Evolutionary conservation across 2,329 filamentous ascomycete genomes (phyloP), one percentile per base, ranked within the genome.

Genomic region (Nemania diffusa): DNA sequence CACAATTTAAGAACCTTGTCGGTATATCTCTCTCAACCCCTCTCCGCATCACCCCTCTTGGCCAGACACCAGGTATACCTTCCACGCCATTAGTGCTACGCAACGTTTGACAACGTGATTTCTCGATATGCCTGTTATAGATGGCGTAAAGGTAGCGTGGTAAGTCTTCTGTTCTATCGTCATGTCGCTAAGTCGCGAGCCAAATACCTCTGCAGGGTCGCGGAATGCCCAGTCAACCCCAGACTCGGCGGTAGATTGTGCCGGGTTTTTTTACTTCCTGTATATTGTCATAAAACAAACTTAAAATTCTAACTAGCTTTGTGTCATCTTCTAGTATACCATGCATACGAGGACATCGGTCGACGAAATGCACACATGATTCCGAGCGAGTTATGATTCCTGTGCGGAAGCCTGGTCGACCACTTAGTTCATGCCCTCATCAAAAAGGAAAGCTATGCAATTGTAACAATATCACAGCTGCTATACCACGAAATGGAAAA

Each of bases 271-370:
- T 42, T 8, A 29, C 37, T 57, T 51, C n/a, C 46, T 22, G 7
- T 37, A 51, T 46, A n/a, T 44, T 24, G 57, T 42, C n/a, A 26
- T 40, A 57, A 11, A 46, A 61, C 37, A 51, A 50, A 26, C 24
- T 60, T 58, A 42, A 62, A 57, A 57, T 59, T 74, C 64, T 73
- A 63, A 60, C 67, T 44, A 26, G 20, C 40, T 34, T 57, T 64
- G 51, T 55, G 63, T 22, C 34, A 37, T 56, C 17, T 53, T 71
- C 40, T 73, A 92, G 90, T 79, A 88, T 88, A 83, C 90, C 90
- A 75, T 92, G 91, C 77, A 92, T 92, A 73, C 88, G 90, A 74
- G 91, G 91, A 64, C 91, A 93, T 78, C 88, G 91, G 73, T 92
- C 91, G 32, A 92, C 90, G 59, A 92, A 91, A 82, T 93, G 91